A percentile compares a stretch with the other conserved stretches of the same genome.
These are phyloP conservation scores for Fagopyrum tataricum DNA, from an alignment of 148 eudicot genomes.

Conservation along the genomic window DNA sequence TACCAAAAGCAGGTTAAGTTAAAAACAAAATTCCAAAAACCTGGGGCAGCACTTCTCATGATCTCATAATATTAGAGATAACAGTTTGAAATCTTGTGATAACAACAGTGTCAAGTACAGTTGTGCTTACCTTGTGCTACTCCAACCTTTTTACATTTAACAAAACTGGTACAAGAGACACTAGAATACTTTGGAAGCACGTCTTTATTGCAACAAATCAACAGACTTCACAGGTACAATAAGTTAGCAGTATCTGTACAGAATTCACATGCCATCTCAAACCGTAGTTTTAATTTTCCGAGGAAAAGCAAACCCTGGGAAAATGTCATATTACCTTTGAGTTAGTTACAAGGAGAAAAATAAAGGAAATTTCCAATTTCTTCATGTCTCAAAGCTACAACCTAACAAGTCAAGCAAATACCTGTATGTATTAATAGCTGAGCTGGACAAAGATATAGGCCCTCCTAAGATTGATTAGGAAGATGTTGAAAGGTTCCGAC, in stretches of 20 bases:
- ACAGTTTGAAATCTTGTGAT: not conserved
- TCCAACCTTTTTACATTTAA: not conserved
- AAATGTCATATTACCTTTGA: not conserved
- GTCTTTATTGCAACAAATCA: not conserved
- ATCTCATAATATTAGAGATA: not conserved
- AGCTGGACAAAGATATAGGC: not conserved
- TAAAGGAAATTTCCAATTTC: not conserved
- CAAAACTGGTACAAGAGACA: not conserved
- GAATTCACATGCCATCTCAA: not conserved
- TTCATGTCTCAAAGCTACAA: not conserved
- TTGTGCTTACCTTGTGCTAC: not conserved
- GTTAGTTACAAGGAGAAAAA: not conserved
- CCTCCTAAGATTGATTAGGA: slow-evolving; percentile 50
- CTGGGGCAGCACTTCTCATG: not conserved
- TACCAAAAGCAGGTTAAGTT: not conserved
- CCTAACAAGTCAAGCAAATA: not conserved
- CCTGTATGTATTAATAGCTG: not conserved
- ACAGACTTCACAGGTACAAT: not conserved
- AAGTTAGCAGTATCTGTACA: not conserved
- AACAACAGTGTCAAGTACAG: not conserved
- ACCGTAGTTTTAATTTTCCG: not conserved
- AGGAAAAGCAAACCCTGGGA: not conserved
- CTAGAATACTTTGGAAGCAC: not conserved
- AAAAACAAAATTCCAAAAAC: no score
- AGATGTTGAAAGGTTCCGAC: slow-evolving; percentile 78